These are phyloP conservation scores for Hypoxylon lienhwacheense DNA, from an alignment of 495 filamentous ascomycete species.

Conservation along the genomic window DNA sequence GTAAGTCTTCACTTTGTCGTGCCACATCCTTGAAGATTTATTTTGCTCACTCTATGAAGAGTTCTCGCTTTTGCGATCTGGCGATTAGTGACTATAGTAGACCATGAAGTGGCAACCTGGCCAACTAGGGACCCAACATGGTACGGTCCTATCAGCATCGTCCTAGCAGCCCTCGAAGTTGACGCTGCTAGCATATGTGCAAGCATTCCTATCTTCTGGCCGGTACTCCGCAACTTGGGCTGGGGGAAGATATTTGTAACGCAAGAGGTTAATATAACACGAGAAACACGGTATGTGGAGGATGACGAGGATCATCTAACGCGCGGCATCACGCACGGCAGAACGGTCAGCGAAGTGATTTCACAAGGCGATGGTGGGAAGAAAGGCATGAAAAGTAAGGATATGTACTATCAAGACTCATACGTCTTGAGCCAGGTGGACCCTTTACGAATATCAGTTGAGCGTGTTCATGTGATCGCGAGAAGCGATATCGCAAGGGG, in stretches of 20 bases:
- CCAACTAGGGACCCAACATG: constrained; percentile 42
- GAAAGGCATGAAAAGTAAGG: constrained; percentile 16
- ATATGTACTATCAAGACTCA: constrained; percentile 33
- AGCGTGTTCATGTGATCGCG: constrained; percentile 20
- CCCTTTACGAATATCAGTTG: constrained; percentile 24
- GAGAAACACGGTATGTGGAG: constrained; percentile 33
- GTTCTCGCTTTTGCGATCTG: constrained; percentile 40
- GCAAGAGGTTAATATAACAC: constrained; percentile 37
- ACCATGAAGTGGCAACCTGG: constrained; percentile 33
- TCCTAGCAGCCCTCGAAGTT: constrained; percentile 39
- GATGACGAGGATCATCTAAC: constrained; percentile 33
- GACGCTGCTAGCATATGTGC: constrained; percentile 42
- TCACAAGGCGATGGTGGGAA: background rate
- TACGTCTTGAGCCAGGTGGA: constrained; percentile 33
- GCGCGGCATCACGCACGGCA: constrained; percentile 24
- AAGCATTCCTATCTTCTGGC: constrained; percentile 44
- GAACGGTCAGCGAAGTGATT: constrained; percentile 26
- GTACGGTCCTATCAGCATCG: constrained; percentile 38
- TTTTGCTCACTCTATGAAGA: constrained; percentile 13
- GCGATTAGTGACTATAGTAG: constrained; percentile 38
- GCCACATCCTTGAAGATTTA: background rate
- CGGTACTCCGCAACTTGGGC: constrained; percentile 15
- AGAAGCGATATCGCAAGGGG: constrained; percentile 19
- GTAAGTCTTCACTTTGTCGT: constrained; percentile 19
- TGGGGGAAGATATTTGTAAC: constrained; percentile 40